These are phyloP conservation scores for Pisolithus thermaeus DNA, from an alignment of 1,284 basidiomycete genomes.

Conservation along the genomic window DNA sequence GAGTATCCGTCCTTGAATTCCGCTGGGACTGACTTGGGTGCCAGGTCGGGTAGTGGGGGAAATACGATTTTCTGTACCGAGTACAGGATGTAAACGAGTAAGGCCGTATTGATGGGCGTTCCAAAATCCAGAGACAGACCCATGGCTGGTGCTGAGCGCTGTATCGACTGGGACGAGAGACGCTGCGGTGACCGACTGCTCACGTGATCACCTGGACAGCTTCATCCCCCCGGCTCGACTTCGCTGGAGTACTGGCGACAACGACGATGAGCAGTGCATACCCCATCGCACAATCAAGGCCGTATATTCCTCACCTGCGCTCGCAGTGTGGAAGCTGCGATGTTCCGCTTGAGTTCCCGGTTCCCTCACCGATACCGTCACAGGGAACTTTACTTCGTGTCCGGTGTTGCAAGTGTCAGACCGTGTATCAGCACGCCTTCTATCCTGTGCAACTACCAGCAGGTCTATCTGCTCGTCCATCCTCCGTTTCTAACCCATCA, in stretches of 20 bases:
- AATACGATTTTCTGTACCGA: slow-evolving; percentile 69
- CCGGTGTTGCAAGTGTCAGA: slow-evolving; percentile 64
- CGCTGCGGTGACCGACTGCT: slow-evolving; percentile 9
- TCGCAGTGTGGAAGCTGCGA: slow-evolving; percentile 62
- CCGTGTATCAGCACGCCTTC: slow-evolving; percentile 54
- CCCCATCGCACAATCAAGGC: slow-evolving; percentile 50
- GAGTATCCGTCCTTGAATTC: slow-evolving; percentile 80
- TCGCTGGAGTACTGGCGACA: not conserved
- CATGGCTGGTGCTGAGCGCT: slow-evolving; percentile 13
- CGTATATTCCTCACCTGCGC: slow-evolving; percentile 55
- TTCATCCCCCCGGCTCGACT: not conserved
- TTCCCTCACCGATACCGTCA: slow-evolving; percentile 61
- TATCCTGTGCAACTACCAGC: slow-evolving; percentile 55
- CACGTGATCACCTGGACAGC: not conserved
- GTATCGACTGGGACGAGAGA: not conserved
- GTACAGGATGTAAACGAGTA: slow-evolving; percentile 75
- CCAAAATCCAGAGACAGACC: slow-evolving; percentile 41
- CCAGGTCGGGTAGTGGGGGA: slow-evolving; percentile 44
- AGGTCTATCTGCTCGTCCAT: slow-evolving; percentile 13
- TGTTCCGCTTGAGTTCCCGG: slow-evolving; percentile 65
- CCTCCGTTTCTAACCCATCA: slow-evolving; percentile 5
- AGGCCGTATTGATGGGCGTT: slow-evolving; percentile 68
- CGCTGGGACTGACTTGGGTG: slow-evolving; percentile 45
- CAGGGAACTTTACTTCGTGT: slow-evolving; percentile 62
- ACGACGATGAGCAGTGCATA: slow-evolving; percentile 29